Evolutionary conservation across 179 eudicot genomes (phyloP).

Genomic region (Silene coronaria): DNA sequence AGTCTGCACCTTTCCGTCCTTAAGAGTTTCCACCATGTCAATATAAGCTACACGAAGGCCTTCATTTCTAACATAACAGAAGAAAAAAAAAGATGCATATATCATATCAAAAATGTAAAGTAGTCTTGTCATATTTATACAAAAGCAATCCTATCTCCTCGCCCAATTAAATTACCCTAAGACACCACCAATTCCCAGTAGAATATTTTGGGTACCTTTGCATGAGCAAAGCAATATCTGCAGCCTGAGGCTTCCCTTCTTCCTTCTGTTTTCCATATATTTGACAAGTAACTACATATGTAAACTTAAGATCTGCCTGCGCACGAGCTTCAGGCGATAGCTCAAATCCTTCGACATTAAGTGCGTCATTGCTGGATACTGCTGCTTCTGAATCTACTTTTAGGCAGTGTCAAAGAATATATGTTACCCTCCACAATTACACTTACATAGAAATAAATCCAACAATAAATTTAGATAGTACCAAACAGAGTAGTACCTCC

Average conservation of each 20-base stretch:
- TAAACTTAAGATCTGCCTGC: conserved; percentile 91
- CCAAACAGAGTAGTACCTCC: conserved; percentile 48
- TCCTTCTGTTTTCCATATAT: conserved; percentile 98
- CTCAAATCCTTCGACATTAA: conserved; percentile 72
- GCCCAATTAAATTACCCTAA: neutral
- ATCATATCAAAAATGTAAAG: conserved; percentile 7
- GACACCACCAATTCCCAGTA: neutral
- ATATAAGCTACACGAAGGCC: conserved; percentile 97
- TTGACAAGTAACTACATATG: conserved; percentile 96
- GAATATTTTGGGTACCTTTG: conserved; percentile 52
- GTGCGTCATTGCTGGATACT: conserved; percentile 40
- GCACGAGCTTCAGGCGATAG: conserved; percentile 96
- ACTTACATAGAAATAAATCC: neutral
- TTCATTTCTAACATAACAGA: conserved; percentile 55
- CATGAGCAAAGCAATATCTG: conserved; percentile 93
- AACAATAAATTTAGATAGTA: neutral
- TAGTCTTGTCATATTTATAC: neutral
- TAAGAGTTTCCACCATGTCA: conserved; percentile 78
- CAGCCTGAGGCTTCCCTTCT: conserved; percentile 92
- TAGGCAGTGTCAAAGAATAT: conserved; percentile 9
- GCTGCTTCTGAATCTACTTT: conserved; percentile 66
- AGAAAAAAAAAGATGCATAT: neutral
- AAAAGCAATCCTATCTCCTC: neutral
- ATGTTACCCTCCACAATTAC: neutral
- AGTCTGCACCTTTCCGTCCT: conserved; percentile 73